phyloP scores from a whole-genome alignment of 441 rosid species.

The Adansonia gregorii region DNA sequence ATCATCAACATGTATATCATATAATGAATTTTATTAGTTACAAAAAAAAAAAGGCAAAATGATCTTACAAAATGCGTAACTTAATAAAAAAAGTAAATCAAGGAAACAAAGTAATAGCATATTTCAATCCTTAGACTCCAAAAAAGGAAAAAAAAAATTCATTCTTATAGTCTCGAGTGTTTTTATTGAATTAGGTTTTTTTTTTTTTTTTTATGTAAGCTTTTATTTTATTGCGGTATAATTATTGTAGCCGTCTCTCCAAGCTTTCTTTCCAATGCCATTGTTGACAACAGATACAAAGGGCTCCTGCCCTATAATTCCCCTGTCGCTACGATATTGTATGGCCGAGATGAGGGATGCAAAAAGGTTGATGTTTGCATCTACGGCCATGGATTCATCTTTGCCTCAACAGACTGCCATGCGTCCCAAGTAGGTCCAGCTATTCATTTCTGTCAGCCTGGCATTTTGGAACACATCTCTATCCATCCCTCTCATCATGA shows the following conservation, averaged over 20 bases:
- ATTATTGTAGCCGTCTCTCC: not conserved
- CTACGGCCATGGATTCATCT: slow-evolving; percentile 18
- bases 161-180: too few species aligned
- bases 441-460: slow-evolving; percentile 45
- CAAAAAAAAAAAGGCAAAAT: too few species aligned
- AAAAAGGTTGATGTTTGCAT: not conserved
- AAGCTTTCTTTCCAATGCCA: not conserved
- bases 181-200: not conserved
- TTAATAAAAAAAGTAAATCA: too few species aligned
- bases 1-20: not conserved
- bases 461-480: slow-evolving; percentile 20
- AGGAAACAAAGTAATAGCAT: not conserved
- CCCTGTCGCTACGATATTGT: not conserved
- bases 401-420: slow-evolving; percentile 26
- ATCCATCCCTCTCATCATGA: not conserved
- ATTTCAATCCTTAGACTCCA: not conserved
- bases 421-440: slow-evolving; percentile 32
- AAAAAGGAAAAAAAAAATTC: too few species aligned
- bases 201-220: not conserved
- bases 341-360: not conserved
- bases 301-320: not conserved
- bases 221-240: not conserved
- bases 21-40: too few species aligned
- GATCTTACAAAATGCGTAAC: too few species aligned
- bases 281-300: not conserved